Conservation (phyloP, 2,329 filamentous ascomycete genomes). For the Cyclaneusma minus region DNA sequence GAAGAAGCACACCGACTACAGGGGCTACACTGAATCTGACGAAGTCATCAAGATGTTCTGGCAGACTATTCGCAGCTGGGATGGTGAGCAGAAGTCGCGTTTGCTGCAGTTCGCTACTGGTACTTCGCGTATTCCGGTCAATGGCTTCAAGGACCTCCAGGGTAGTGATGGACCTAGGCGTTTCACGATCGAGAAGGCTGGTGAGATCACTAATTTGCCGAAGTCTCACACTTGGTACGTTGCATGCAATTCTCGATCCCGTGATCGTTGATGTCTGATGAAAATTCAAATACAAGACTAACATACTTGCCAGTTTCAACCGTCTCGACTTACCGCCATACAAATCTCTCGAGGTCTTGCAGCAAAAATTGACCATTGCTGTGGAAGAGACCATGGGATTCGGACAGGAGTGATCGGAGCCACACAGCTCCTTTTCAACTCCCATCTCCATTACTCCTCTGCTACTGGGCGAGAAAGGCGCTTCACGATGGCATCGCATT, state of each 20-base stretch:
- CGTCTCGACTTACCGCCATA: conserved; percentile 89
- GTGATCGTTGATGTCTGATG: conserved; percentile 3
- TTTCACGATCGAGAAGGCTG: conserved; percentile 97
- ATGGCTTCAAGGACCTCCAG: conserved; percentile 97
- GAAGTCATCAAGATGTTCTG: conserved; percentile 98
- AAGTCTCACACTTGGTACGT: conserved; percentile 96
- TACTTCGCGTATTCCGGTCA: conserved; percentile 94
- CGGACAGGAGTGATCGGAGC: conserved; percentile 60
- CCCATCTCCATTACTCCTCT: not conserved
- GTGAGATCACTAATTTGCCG: conserved; percentile 76
- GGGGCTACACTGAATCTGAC: conserved; percentile 93
- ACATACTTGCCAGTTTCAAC: conserved; percentile 58
- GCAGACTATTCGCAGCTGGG: conserved; percentile 94
- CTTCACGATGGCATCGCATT: not conserved
- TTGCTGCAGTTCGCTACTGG: conserved; percentile 94
- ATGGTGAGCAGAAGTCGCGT: conserved; percentile 94
- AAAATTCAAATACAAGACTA: conserved; percentile 6
- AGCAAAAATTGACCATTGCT: conserved; percentile 85
- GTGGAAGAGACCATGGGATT: conserved; percentile 99
- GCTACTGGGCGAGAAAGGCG: not conserved
- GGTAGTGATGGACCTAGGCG: conserved; percentile 88
- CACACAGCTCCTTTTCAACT: not conserved
- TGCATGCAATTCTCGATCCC: conserved; percentile 1
- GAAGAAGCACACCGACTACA: conserved; percentile 99
- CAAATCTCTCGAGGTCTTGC: conserved; percentile 71